Conservation (phyloP, 1,284 basidiomycete genomes). For the Rhizopogon hawkerae region DNA sequence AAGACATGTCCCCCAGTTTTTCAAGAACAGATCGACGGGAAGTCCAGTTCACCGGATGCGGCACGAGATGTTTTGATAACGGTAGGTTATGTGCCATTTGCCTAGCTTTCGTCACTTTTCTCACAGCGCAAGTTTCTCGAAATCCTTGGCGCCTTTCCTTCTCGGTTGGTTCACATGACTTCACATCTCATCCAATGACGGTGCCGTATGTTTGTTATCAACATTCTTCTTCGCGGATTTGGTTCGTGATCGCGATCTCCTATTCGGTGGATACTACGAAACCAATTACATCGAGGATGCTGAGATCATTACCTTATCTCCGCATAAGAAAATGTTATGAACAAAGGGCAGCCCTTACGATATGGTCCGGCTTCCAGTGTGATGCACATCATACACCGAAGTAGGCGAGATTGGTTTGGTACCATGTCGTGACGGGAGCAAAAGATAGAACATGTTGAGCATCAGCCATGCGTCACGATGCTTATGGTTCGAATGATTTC, state of each 20-base stretch:
- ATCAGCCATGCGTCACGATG: not conserved
- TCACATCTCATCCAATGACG: not conserved
- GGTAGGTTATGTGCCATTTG: not conserved
- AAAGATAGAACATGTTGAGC: not conserved
- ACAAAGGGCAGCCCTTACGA: conserved; percentile 1
- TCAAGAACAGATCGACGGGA: not conserved
- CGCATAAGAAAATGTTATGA: conserved; percentile 14
- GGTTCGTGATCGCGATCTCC: not conserved
- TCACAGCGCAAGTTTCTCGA: conserved; percentile 5
- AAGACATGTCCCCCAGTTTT: not conserved
- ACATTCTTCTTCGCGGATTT: not conserved
- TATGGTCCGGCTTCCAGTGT: not conserved
- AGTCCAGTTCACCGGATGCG: not conserved
- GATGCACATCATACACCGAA: not conserved
- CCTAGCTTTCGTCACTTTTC: conserved; percentile 5
- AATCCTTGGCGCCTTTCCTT: not conserved
- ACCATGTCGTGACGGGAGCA: conserved; percentile 2
- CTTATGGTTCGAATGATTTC: not conserved
- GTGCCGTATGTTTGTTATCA: conserved; percentile 11
- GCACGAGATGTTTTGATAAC: not conserved
- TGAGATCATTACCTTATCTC: conserved; percentile 20
- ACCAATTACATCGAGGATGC: conserved; percentile 6
- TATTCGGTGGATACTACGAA: not conserved
- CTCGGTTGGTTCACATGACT: not conserved
- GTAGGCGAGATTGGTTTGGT: conserved; percentile 6